Evolutionary conservation across 164 flowering plant genomes (phyloP), one percentile per base, ranked within the genome.

Genomic region (Annona cherimola): DNA sequence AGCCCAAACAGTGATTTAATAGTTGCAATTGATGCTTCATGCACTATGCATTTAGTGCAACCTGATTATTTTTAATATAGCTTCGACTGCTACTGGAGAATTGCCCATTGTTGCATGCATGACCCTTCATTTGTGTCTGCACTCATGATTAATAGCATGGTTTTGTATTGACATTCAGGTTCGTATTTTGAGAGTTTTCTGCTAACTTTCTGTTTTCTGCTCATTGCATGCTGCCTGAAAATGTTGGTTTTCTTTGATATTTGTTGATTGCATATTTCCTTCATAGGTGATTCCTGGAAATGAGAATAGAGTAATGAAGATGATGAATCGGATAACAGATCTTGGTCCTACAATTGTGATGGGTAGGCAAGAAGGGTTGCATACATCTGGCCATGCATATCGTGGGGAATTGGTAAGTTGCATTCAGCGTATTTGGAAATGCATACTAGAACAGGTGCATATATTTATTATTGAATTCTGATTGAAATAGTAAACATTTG

Each of bases 371-470:
- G 96, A 86, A 77, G 75, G 76, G 73, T 80, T 95, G 81, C 99
- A 95, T 81, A 91, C 99, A 71, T 93, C 99, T 79, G 99, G 99
- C 73, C 99, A 95, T 86, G 99, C 80, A 20, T 81, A 95, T 78
- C 97, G 99, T 70, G 98, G 82, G 26, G 99, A 95, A 76, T 72
- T 95, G 86, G 99, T 93, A 82, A 78, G 81, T 61, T 9, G n/a
- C n/a, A n/a, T n/a, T n/a, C n/a, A n/a, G 9, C 14, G 12, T 16
- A 1, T 14, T 44, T 40, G n/a, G n/a, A n/a, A n/a, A n/a, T n/a
- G n/a, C n/a, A n/a, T n/a, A n/a, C n/a, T n/a, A n/a, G n/a, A n/a
- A n/a, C n/a, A n/a, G n/a, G n/a, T n/a, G n/a, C n/a, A n/a, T n/a
- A n/a, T n/a, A n/a, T n/a, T n/a, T n/a, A n/a, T n/a, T n/a, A n/a